Evolutionary conservation across 1,284 basidiomycete species (phyloP), one percentile per base, ranked within the genome.

Genomic region (Malassezia brasiliensis): DNA sequence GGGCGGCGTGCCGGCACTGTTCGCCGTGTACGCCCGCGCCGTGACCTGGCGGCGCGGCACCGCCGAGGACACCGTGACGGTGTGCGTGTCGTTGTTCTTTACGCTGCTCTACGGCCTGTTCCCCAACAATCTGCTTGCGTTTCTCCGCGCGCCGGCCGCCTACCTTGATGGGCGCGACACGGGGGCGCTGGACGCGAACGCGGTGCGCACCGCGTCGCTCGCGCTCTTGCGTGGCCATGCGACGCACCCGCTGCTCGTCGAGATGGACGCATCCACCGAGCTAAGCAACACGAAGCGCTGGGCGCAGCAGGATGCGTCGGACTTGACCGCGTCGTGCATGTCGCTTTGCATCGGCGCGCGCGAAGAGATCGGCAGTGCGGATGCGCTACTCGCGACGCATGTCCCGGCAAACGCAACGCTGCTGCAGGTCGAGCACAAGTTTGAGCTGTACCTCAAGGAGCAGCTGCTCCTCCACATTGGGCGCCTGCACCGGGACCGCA

Each of bases 91-190:
- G 15, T 53, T 60, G 22, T 67, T 77, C 36, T 90, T 89, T 77
- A 85, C 85, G 7, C 79, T 82, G 52, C 77, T 91, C 62, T 91
- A 90, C 75, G 90, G 88, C 65, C 81, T 91, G 50, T 91, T 86
- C 75, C 88, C 88, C 2, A 85, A 83, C 78, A 89, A 89, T 77
- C 77, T 84, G 44, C 77, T 90, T 54, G 79, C 79, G 56, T 90
- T 90, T 74, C 74, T 90, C 58, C 82, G 83, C 47, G 76, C 78
- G 32, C 86, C 88, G 3, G 78, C 79, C 20, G 75, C 76, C 42
- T 88, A 87, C 66, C 76, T 91, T 20, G 47, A n/a, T 14, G 45
- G 31, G 25, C 17, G 19, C 19, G 81, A 20, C 17, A 20, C 15
- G 17, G 35, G 79, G 42, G 82, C 84, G 3, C 85, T 83, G 65